Evolutionary conservation across 345 rosid species (phyloP), one percentile per base, ranked within the genome.

Genomic region (Eucalyptus pauciflora): DNA sequence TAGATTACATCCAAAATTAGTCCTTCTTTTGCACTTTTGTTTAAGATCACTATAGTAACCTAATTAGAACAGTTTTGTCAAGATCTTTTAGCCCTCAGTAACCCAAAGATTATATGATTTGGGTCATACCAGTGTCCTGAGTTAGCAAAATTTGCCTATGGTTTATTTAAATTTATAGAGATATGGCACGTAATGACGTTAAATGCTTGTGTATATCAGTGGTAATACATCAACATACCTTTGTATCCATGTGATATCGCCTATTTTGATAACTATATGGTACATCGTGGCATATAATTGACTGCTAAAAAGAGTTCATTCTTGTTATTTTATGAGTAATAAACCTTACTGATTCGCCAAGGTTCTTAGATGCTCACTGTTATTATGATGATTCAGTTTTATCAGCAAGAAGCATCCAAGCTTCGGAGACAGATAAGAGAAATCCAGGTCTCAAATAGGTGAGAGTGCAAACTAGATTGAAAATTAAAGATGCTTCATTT

Each of bases 391-490:
- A 18, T n/a, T 76, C 93, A 96, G 99, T 95, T 91, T 89, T 97
- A 97, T 91, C 99, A 97, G 89, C 97, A 97, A 93, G 99, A 97
- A 91, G 93, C 99, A 33, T 91, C 97, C 27, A 96, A 96, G 89
- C 96, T 97, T 17, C 94, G 98, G 14, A 90, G 92, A 87, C 97
- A 95, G 91, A 97, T 97, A 60, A 93, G 95, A 15, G 96, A 94
- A 87, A 90, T 96, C 90, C 98, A 95, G 93, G 94, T 94, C 89
- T 90, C 94, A 50, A 96, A 96, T 92, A 94, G 98, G 97, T 96
- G 86, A 83, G 13, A 22, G 13, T 31, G 29, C 25, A 50, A 83
- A 79, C 64, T 29, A 79, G 33, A 37, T 46, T 25, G 51, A 29
- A 56, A 50, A 80, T 10, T 43, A 88, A 37, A 14, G 12, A 29